These are phyloP conservation scores for Pleurozium schreberi DNA, from an alignment of 225 moss, liverwort and hornwort species.

Conservation along the genomic window DNA sequence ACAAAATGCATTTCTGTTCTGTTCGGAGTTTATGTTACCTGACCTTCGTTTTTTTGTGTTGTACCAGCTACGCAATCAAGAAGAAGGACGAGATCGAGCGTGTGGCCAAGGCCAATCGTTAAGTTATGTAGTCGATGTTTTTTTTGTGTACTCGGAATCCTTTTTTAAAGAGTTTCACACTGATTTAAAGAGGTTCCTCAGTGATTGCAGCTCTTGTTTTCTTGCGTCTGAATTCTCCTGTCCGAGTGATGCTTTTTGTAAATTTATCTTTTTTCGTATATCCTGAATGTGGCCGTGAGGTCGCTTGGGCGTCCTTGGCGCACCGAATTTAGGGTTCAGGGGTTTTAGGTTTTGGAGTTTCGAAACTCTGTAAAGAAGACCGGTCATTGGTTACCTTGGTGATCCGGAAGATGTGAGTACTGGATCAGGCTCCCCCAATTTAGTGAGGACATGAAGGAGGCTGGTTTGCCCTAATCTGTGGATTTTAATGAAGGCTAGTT, in stretches of 20 bases:
- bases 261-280: background rate
- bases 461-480: background rate
- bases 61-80: conserved; percentile 69
- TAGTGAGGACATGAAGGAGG: too few species aligned
- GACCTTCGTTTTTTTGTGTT: background rate
- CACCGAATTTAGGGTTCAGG: background rate
- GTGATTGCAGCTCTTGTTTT: background rate
- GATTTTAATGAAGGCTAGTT: background rate
- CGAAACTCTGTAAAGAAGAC: background rate
- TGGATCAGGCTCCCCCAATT: background rate
- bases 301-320: background rate
- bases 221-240: background rate
- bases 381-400: background rate
- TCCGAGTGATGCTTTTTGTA: background rate
- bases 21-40: background rate
- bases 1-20: background rate
- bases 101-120: conserved; percentile 92
- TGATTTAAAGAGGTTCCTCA: background rate
- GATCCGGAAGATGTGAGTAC: background rate
- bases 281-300: background rate
- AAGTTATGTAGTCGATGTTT: background rate
- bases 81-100: conserved; percentile 92
- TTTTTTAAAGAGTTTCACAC: background rate
- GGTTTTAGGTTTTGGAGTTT: background rate
- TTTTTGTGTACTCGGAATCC: background rate